phyloP scores from a whole-genome alignment of 768 basidiomycete genomes.

The Auricularia sp. region DNA sequence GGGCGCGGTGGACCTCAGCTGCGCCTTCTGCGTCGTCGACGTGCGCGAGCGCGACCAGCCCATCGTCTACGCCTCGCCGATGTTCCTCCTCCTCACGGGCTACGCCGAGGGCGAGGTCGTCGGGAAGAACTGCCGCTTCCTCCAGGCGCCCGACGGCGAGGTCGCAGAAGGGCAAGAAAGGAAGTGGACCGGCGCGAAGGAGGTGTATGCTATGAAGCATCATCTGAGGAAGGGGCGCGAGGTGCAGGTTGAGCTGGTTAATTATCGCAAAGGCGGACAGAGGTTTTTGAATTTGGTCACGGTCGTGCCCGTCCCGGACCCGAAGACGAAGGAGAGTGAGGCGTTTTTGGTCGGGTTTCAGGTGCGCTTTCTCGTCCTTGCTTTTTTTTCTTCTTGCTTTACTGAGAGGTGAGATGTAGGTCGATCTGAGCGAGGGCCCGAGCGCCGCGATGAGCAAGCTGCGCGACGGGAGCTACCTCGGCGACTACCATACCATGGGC shows the following conservation, averaged over 20 bases:
- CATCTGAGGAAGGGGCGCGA: constrained; percentile 53
- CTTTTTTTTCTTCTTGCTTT: background rate
- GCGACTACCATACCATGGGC: constrained; percentile 38
- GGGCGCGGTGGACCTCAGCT: constrained; percentile 87
- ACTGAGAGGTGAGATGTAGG: constrained; percentile 35
- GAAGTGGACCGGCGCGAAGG: constrained; percentile 46
- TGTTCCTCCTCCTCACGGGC: constrained; percentile 69
- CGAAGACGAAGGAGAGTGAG: constrained; percentile 56
- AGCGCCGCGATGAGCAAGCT: constrained; percentile 73
- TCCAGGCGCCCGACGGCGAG: constrained; percentile 65
- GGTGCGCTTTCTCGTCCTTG: background rate
- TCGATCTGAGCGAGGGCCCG: constrained; percentile 83
- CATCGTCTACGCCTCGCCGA: constrained; percentile 84
- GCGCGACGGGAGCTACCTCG: constrained; percentile 64
- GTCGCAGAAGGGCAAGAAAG: constrained; percentile 44
- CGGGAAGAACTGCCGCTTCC: constrained; percentile 84
- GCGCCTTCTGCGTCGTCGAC: constrained; percentile 88
- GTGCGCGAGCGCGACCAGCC: constrained; percentile 71
- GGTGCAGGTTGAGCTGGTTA: constrained; percentile 54
- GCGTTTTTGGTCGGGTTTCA: constrained; percentile 84
- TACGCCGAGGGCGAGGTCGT: constrained; percentile 68
- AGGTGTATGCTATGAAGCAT: constrained; percentile 40
- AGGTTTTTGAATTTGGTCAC: constrained; percentile 91
- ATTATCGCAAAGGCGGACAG: constrained; percentile 75
- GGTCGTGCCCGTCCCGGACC: constrained; percentile 69